Evolutionary conservation across 2,329 filamentous ascomycete genomes (phyloP).

Genomic region (Cercospora sp.): DNA sequence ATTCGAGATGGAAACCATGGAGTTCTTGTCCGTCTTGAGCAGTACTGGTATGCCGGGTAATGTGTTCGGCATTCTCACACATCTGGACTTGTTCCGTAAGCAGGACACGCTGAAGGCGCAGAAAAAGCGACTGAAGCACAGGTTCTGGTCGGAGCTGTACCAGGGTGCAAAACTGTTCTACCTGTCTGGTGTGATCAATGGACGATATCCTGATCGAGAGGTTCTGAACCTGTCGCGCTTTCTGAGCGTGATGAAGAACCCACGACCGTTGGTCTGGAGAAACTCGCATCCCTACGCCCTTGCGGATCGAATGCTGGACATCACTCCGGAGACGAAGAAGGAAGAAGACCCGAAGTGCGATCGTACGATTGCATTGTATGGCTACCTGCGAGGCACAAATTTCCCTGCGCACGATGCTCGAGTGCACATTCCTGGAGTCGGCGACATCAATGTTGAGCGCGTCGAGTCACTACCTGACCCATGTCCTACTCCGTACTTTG

Average conservation of each 20-base stretch:
- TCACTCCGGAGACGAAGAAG: constrained; percentile 88
- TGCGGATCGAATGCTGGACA: constrained; percentile 90
- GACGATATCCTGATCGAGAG: constrained; percentile 92
- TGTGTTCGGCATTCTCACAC: constrained; percentile 94
- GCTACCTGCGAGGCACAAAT: constrained; percentile 92
- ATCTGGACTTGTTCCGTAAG: constrained; percentile 92
- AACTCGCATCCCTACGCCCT: constrained; percentile 94
- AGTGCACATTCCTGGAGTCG: constrained; percentile 88
- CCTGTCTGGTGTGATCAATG: constrained; percentile 92
- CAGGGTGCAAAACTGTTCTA: constrained; percentile 97
- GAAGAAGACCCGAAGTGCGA: constrained; percentile 89
- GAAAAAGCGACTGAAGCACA: constrained; percentile 93
- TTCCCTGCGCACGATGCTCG: constrained; percentile 82
- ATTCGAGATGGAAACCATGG: constrained; percentile 99
- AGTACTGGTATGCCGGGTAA: constrained; percentile 97
- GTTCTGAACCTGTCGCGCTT: constrained; percentile 94
- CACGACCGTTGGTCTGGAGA: constrained; percentile 90
- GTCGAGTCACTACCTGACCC: constrained; percentile 91
- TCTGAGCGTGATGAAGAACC: constrained; percentile 98
- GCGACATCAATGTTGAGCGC: constrained; percentile 78
- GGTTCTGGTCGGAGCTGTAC: constrained; percentile 96
- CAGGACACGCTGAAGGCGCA: constrained; percentile 87
- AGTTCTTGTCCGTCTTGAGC: constrained; percentile 92
- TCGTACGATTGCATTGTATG: constrained; percentile 84
- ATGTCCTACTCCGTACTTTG: constrained; percentile 88